Evolutionary conservation across 2,329 filamentous ascomycete genomes (phyloP).

Genomic region (Monilinia fructicola): DNA sequence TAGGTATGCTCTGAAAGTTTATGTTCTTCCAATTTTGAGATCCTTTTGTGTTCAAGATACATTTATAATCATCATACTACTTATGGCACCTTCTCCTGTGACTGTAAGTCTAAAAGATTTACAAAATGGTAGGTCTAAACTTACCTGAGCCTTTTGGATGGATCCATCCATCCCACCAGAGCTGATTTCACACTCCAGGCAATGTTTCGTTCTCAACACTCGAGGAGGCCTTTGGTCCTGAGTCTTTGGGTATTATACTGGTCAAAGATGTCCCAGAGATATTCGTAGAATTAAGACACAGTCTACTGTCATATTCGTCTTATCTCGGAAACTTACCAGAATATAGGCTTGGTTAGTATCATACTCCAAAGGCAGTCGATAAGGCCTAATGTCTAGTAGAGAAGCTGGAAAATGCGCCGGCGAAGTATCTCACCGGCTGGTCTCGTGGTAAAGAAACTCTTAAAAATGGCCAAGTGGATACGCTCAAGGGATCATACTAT

Average conservation of each 20-base stretch:
- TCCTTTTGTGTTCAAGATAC: not conserved
- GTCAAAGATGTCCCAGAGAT: constrained; percentile 77
- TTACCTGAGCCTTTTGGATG: not conserved
- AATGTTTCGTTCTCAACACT: constrained; percentile 67
- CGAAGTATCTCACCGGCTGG: constrained; percentile 72
- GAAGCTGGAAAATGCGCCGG: constrained; percentile 57
- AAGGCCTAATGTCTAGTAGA: constrained; percentile 42
- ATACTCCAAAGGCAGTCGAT: not conserved
- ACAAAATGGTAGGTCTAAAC: constrained; percentile 51
- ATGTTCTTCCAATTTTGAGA: not conserved
- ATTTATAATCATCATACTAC: not conserved
- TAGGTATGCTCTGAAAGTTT: not conserved
- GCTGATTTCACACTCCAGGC: constrained; percentile 47
- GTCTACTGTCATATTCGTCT: constrained; percentile 80
- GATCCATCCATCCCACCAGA: not conserved
- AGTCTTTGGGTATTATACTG: constrained; percentile 89
- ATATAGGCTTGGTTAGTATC: constrained; percentile 63
- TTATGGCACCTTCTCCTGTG: constrained; percentile 37
- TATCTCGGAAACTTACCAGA: constrained; percentile 80
- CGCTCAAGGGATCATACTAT: constrained; percentile 80
- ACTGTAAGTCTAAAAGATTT: constrained; percentile 63
- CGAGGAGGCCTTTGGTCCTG: constrained; percentile 81
- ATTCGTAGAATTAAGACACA: constrained; percentile 70
- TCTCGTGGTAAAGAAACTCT: constrained; percentile 80
- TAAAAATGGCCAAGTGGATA: constrained; percentile 74